Conservation (phyloP, 164 flowering plant genomes). For the Dillenia suffruticosa region DNA sequence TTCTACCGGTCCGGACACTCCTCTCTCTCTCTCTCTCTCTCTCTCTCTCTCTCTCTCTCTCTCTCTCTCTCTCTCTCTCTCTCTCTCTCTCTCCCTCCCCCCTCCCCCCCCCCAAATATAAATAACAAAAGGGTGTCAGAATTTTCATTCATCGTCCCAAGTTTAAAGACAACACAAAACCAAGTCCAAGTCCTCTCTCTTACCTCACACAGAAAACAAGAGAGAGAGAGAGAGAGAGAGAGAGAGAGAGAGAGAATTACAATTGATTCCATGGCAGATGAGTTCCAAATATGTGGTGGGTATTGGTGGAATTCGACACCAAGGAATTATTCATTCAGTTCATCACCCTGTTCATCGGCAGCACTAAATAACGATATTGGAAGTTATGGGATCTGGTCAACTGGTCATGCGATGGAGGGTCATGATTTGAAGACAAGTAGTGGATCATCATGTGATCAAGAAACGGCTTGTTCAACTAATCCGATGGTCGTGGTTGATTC, state of each 20-base stretch:
- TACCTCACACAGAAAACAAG: too few species aligned
- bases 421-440: not conserved
- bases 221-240: conserved; percentile 1
- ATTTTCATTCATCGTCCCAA: conserved; percentile 5
- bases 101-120: conserved; percentile 14
- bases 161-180: not conserved
- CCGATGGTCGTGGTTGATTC: conserved; percentile 19
- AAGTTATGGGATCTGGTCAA: conserved; percentile 32
- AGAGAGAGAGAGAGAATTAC: not conserved
- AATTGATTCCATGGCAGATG: conserved; percentile 51
- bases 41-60: too few species aligned
- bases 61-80: too few species aligned
- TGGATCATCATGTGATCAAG: conserved; percentile 7
- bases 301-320: conserved; percentile 55
- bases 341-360: conserved; percentile 48
- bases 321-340: conserved; percentile 12
- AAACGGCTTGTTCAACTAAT: conserved; percentile 13
- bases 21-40: too few species aligned
- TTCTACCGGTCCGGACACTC: conserved; percentile 13
- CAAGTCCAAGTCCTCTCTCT: too few species aligned
- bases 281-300: conserved; percentile 47
- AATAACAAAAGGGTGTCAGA: not conserved
- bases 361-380: conserved; percentile 23
- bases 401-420: conserved; percentile 19
- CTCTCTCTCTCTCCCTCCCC: too few species aligned